Evolutionary conservation across 2,329 filamentous ascomycete species (phyloP), one percentile per base, ranked within the genome.

Genomic region (Polytolypa hystricis): DNA sequence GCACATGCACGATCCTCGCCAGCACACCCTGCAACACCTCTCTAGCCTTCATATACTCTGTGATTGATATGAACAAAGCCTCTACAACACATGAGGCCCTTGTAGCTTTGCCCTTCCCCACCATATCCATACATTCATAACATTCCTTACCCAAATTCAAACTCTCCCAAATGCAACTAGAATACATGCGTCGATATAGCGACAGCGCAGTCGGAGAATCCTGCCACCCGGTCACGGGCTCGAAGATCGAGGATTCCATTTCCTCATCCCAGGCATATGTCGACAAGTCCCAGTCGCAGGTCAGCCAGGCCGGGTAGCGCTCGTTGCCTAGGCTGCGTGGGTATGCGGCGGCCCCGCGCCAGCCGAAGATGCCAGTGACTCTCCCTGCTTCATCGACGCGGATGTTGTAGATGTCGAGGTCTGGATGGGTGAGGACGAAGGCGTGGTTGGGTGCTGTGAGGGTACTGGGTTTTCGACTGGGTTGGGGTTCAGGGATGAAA

Each of bases 291-390:
- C 40, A 40, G 16, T 44, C 42, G 12, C 40, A 34, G 30, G 42
- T 42, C 8, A 42, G 37, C 40, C 42, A 44, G 11, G 30, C 34
- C 9, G 40, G 42, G 23, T 33, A 44, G 33, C 34, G 23, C 14
- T 42, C 32, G 18, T 44, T 40, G 5, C 40, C 40, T 16, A 44
- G 14, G 18, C 19, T 14, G 25, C 40, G 30, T 14, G 42, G 42
- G 2, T 40, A 33, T 6, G 37, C 30, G 5, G 31, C 27, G 17
- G 42, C 40, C 12, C 40, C 42, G 27, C 38, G 37, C 40, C 42
- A 44, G 12, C 42, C 42, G 27, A 44, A 38, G 5, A 44, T 19
- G n/a, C 30, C 42, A 16, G 23, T 23, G 11, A 42, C 2, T 8
- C 31, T 38, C 12, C 40, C 42, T 28, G 42, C 40, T 25, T 44